Conservation (phyloP, 257 asterid genomes). For the Petunia secreta region DNA sequence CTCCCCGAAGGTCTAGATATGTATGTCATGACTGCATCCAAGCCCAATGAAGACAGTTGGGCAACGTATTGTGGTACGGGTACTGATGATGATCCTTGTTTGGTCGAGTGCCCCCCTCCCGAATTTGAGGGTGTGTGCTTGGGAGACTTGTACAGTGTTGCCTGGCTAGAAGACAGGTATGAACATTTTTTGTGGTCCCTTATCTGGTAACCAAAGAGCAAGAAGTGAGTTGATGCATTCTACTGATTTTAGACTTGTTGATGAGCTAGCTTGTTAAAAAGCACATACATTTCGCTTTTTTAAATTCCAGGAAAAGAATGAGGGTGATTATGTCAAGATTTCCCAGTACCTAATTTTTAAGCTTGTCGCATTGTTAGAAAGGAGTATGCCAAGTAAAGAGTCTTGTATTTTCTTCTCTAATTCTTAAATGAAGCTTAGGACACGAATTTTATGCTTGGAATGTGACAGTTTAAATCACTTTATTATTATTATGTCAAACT, state of each 20-base stretch:
- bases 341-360: not conserved
- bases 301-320: not conserved
- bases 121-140: conserved; percentile 12
- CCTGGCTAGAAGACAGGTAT: conserved; percentile 99
- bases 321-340: not conserved
- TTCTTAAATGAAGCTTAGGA: not conserved
- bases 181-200: not conserved
- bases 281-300: not conserved
- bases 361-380: not conserved
- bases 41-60: conserved; percentile 91
- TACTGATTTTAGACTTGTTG: not conserved
- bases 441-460: not conserved
- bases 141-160: conserved; percentile 91
- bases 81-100: conserved; percentile 74
- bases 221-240: not conserved
- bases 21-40: conserved; percentile 91
- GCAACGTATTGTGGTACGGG: conserved; percentile 96
- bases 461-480: not conserved
- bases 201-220: not conserved
- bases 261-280: not conserved
- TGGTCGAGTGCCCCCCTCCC: conserved; percentile 23
- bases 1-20: conserved; percentile 80
- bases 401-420: not conserved
- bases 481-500: not conserved
- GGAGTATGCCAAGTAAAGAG: not conserved